Evolutionary conservation across 2,329 filamentous ascomycete genomes (phyloP).

Genomic region (Cladosporium sp.): DNA sequence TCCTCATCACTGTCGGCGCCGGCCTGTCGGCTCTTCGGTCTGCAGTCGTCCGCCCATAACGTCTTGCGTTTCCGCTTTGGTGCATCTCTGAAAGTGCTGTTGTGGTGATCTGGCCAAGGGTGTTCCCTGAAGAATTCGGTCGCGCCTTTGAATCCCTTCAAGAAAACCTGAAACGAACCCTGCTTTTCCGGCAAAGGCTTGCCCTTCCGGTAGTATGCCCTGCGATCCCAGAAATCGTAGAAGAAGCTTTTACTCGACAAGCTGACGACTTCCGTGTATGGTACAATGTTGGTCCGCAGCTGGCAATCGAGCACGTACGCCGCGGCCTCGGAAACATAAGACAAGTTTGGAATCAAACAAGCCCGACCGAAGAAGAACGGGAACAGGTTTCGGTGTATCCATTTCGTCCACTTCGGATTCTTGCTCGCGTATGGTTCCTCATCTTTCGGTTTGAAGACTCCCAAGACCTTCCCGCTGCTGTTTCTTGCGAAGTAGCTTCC

Average conservation of each 20-base stretch:
- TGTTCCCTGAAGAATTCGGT: slow-evolving; percentile 93
- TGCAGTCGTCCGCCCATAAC: slow-evolving; percentile 86
- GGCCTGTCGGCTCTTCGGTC: slow-evolving; percentile 56
- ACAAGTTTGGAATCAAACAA: slow-evolving; percentile 94
- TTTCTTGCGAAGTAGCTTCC: slow-evolving; percentile 97
- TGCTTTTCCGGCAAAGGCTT: slow-evolving; percentile 84
- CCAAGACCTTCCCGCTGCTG: slow-evolving; percentile 86
- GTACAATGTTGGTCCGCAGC: slow-evolving; percentile 85
- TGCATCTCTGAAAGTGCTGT: slow-evolving; percentile 58
- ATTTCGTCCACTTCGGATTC: slow-evolving; percentile 99
- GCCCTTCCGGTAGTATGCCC: slow-evolving; percentile 81
- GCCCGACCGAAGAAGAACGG: slow-evolving; percentile 95
- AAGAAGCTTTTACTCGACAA: slow-evolving; percentile 96
- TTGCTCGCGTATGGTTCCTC: slow-evolving; percentile 96
- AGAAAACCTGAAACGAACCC: slow-evolving; percentile 94
- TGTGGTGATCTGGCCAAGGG: slow-evolving; percentile 92
- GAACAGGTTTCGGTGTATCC: slow-evolving; percentile 96
- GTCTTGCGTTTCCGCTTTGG: slow-evolving; percentile 62
- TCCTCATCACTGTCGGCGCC: slow-evolving; percentile 55
- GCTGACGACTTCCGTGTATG: slow-evolving; percentile 92
- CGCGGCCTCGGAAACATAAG: slow-evolving; percentile 95
- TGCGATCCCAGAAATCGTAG: slow-evolving; percentile 95
- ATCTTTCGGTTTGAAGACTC: slow-evolving; percentile 98
- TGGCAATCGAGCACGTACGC: slow-evolving; percentile 93
- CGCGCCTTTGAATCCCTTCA: slow-evolving; percentile 95